Percentiles rank a stretch among this genome's conserved stretches.
Evolutionary conservation across 2,329 filamentous ascomycete genomes (phyloP).

Genomic region (Leptographium flavum): DNA sequence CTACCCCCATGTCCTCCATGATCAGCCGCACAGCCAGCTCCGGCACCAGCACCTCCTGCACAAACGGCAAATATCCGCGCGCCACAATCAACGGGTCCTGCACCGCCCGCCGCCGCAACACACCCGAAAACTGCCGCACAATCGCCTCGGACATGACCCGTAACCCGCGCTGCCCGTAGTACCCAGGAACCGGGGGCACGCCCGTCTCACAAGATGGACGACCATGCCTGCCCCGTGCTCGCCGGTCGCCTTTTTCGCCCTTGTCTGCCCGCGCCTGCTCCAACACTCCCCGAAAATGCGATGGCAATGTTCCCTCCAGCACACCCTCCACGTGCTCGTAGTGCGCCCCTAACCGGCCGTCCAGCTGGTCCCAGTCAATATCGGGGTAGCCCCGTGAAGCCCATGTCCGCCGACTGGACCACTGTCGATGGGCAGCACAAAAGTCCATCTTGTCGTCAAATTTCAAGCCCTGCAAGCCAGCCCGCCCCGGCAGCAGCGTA

Average conservation of each 20-base stretch:
- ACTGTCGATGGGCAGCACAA: slow-evolving; percentile 47
- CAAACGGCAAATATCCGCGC: slow-evolving; percentile 52
- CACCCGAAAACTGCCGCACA: slow-evolving; percentile 41
- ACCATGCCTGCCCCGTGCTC: background rate
- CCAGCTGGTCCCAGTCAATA: slow-evolving; percentile 54
- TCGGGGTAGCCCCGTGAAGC: slow-evolving; percentile 46
- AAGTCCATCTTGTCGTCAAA: slow-evolving; percentile 47
- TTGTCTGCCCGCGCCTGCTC: slow-evolving; percentile 40
- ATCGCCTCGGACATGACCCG: slow-evolving; percentile 58
- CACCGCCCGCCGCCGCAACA: slow-evolving; percentile 47
- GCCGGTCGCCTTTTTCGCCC: slow-evolving; percentile 39
- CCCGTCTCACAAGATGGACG: slow-evolving; percentile 32
- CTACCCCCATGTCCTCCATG: slow-evolving; percentile 38
- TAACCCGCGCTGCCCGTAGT: slow-evolving; percentile 67
- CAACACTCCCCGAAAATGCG: slow-evolving; percentile 46
- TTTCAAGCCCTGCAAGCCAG: slow-evolving; percentile 23
- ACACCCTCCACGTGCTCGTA: slow-evolving; percentile 41
- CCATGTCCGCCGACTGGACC: slow-evolving; percentile 35
- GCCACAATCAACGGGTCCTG: slow-evolving; percentile 52
- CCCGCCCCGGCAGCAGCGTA: background rate
- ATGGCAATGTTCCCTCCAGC: slow-evolving; percentile 38
- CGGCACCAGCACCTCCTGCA: slow-evolving; percentile 64
- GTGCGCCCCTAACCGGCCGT: slow-evolving; percentile 42
- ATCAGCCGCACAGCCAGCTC: slow-evolving; percentile 46
- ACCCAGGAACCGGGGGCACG: slow-evolving; percentile 60